These are phyloP conservation scores for Leccinum sublutescens DNA, from an alignment of 768 basidiomycete genomes.

Conservation along the genomic window DNA sequence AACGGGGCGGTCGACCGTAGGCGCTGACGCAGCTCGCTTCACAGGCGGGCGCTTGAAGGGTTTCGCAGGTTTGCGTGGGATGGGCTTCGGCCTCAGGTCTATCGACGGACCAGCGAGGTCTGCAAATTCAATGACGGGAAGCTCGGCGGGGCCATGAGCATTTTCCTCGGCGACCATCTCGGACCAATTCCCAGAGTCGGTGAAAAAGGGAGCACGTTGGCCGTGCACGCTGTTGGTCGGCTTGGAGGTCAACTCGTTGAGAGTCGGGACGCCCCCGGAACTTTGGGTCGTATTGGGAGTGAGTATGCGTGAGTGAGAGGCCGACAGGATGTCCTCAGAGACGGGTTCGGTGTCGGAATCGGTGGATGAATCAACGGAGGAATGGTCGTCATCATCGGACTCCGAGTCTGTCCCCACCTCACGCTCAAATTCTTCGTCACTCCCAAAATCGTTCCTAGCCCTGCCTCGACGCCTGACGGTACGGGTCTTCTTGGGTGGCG, in stretches of 20 bases:
- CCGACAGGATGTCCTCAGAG: slow-evolving; percentile 58
- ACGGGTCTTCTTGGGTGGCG: slow-evolving; percentile 37
- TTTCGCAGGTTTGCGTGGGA: slow-evolving; percentile 44
- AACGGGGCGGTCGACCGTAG: slow-evolving; percentile 27
- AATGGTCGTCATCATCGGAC: slow-evolving; percentile 56
- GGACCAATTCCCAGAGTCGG: slow-evolving; percentile 63
- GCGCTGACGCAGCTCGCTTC: slow-evolving; percentile 35
- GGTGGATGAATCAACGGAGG: slow-evolving; percentile 56
- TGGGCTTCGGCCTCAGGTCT: slow-evolving; percentile 33
- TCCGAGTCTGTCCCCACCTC: slow-evolving; percentile 73
- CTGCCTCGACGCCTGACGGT: slow-evolving; percentile 62
- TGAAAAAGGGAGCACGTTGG: slow-evolving; percentile 50
- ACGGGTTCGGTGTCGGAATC: slow-evolving; percentile 73
- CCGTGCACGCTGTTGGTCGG: slow-evolving; percentile 29
- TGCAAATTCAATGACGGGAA: slow-evolving; percentile 81
- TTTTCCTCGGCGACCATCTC: slow-evolving; percentile 81
- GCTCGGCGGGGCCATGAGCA: slow-evolving; percentile 57
- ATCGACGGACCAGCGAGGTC: slow-evolving; percentile 44
- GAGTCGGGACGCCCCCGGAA: slow-evolving; percentile 41
- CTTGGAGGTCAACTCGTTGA: slow-evolving; percentile 24
- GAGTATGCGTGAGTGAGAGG: slow-evolving; percentile 50
- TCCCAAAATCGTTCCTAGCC: slow-evolving; percentile 55
- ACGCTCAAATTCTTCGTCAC: slow-evolving; percentile 77
- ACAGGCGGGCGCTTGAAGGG: slow-evolving; percentile 36
- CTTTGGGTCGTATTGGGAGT: slow-evolving; percentile 72